Percentiles rank a stretch among this genome's conserved stretches.
These are phyloP conservation scores for Eimeria maxima DNA, from an alignment of 169 alveolate genomes.

Conservation along the genomic window DNA sequence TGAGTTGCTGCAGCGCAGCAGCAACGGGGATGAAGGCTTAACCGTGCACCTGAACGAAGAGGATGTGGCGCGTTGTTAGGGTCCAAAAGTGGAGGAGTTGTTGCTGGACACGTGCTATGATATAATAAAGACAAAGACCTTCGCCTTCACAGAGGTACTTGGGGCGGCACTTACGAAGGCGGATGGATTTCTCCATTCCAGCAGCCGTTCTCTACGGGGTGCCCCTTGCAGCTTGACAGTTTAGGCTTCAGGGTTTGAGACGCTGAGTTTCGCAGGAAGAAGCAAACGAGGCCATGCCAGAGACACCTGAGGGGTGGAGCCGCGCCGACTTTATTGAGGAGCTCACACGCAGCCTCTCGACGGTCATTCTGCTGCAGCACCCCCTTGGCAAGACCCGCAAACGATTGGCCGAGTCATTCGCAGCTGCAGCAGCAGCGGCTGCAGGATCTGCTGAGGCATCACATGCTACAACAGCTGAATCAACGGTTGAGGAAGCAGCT, in stretches of 20 bases:
- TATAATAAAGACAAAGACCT: slow-evolving; percentile 34
- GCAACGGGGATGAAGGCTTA: background rate
- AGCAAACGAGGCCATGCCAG: slow-evolving; percentile 27
- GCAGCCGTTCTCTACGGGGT: background rate
- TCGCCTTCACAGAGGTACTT: slow-evolving; percentile 68
- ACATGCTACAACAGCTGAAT: background rate
- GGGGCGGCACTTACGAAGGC: background rate
- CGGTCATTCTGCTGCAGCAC: slow-evolving; percentile 47
- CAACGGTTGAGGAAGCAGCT: slow-evolving; percentile 5
- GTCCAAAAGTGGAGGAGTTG: slow-evolving; percentile 47
- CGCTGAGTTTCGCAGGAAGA: slow-evolving; percentile 39
- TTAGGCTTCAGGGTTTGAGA: slow-evolving; percentile 6
- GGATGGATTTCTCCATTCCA: background rate
- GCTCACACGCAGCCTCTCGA: slow-evolving; percentile 19
- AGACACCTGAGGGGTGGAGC: slow-evolving; percentile 52
- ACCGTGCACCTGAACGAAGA: background rate
- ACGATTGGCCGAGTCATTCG: slow-evolving; percentile 44
- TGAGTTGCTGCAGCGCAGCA: background rate
- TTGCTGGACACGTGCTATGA: slow-evolving; percentile 70
- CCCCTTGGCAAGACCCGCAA: slow-evolving; percentile 66
- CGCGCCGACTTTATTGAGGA: slow-evolving; percentile 1
- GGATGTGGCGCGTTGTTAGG: slow-evolving; percentile 18
- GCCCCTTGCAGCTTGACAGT: background rate
- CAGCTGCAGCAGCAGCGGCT: slow-evolving; percentile 59
- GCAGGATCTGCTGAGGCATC: background rate